Evolutionary conservation across 2,329 filamentous ascomycete species (phyloP), one percentile per base, ranked within the genome.

Genomic region (Epichloe glyceriae): DNA sequence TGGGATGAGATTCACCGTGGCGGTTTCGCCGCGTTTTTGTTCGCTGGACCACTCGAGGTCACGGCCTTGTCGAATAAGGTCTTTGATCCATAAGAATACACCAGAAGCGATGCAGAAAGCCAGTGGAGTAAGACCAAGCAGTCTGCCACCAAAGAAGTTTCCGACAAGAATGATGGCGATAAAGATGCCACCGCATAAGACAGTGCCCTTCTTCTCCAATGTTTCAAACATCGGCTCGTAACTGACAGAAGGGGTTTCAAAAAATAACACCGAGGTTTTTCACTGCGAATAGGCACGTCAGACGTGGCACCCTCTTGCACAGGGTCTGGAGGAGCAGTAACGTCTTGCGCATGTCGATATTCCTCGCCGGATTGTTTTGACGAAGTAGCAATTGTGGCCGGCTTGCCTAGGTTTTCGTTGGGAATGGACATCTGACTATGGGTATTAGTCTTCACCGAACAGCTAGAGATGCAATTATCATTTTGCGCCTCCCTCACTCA

Each of bases 251-350:
- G 91, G 91, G 0, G 91, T 97, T 15, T 93, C 91, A 66, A 96
- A 91, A 67, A 97, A 97, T 33, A 96, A 76, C 17, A 97, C 83
- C 55, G 95, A 96, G 3, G 93, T 97, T 76, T 93, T 64, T 97
- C 91, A 60, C 90, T 91, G 62, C 90, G 86, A 52, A 97, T 95
- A 3, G 93, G 93, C 1, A 97, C 89, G 67, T 97, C 93, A 26
- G 88, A 90, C 0, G 91, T 97, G 35, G 84, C 81, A 22, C 88
- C 88, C 52, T 83, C 77, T 15, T 83, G 82, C 19, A 95, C 74
- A 0, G 91, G 91, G 57, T 94, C 90, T 1, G 91, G 91, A 2
- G 91, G 91, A 0, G 91, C 87, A 0, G 88, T 95, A 52, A 95
- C 74, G 67, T 97, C 91, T 68, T 96, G 91, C 10, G 82, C 86